Conservation (phyloP, 1,284 basidiomycete genomes). For the Sporisorium sorghi region DNA sequence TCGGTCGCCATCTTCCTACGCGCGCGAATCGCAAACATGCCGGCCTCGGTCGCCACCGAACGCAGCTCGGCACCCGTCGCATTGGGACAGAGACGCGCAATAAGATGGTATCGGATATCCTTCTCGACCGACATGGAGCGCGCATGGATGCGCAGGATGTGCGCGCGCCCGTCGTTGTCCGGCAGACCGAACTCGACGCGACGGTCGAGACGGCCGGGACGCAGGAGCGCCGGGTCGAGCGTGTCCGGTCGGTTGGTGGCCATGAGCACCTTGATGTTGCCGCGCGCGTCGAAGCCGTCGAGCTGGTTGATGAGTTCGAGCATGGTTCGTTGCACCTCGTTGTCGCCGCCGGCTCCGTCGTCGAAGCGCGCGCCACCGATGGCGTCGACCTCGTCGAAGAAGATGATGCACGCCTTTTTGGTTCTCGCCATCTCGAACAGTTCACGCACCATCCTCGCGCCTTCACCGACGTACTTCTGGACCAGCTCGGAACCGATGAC, state of each 20-base stretch:
- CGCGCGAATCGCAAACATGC: slow-evolving; percentile 99
- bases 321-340: slow-evolving; percentile 99
- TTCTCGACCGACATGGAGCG: slow-evolving; percentile 95
- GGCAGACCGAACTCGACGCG: slow-evolving; percentile 95
- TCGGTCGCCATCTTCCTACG: slow-evolving; percentile 96
- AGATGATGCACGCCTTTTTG: slow-evolving; percentile 99
- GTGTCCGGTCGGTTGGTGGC: slow-evolving; percentile 99
- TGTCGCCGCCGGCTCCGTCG: slow-evolving; percentile 98
- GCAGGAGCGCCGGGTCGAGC: slow-evolving; percentile 92
- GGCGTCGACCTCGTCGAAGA: slow-evolving; percentile 98
- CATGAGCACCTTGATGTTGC: slow-evolving; percentile 99
- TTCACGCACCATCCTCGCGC: slow-evolving; percentile 97
- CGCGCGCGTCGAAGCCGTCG: slow-evolving; percentile 97
- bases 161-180: slow-evolving; percentile 94
- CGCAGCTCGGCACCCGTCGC: slow-evolving; percentile 97
- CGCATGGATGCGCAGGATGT: slow-evolving; percentile 96
- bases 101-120: slow-evolving; percentile 96
- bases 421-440: slow-evolving; percentile 98
- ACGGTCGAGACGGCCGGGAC: slow-evolving; percentile 95
- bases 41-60: slow-evolving; percentile 96
- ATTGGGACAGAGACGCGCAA: slow-evolving; percentile 95
- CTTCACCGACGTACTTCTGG: slow-evolving; percentile 99
- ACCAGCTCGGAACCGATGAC: slow-evolving; percentile 99
- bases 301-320: slow-evolving; percentile 98
- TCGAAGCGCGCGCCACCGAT: slow-evolving; percentile 99